Evolutionary conservation across 352 stramenopile genomes (phyloP).

Genomic region (Phytophthora parvispora): DNA sequence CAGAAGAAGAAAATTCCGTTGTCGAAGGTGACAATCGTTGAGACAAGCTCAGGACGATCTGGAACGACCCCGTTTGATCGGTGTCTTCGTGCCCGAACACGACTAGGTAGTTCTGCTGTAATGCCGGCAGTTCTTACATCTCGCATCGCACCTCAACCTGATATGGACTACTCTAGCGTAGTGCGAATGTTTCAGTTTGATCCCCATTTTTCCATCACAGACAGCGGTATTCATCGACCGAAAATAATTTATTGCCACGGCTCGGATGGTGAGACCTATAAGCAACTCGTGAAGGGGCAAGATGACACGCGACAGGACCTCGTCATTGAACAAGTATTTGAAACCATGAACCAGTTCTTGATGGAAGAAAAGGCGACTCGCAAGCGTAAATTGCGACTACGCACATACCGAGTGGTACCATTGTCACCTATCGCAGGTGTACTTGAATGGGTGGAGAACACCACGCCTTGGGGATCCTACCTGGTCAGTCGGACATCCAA

Average conservation of each 20-base stretch:
- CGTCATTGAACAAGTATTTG: slow-evolving; percentile 93
- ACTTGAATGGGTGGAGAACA: slow-evolving; percentile 99
- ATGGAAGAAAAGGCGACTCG: slow-evolving; percentile 69
- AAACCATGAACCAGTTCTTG: slow-evolving; percentile 92
- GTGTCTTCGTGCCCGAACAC: slow-evolving; percentile 68
- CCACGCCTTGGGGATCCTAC: slow-evolving; percentile 95
- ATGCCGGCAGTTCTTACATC: slow-evolving; percentile 87
- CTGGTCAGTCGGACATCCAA: slow-evolving; percentile 73
- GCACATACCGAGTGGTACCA: slow-evolving; percentile 98
- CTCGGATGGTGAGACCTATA: slow-evolving; percentile 92
- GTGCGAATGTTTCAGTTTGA: slow-evolving; percentile 93
- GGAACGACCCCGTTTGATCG: slow-evolving; percentile 67
- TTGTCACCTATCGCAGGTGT: slow-evolving; percentile 95
- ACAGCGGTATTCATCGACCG: slow-evolving; percentile 96
- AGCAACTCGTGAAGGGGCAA: slow-evolving; percentile 97
- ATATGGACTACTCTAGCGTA: slow-evolving; percentile 88
- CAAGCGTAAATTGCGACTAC: slow-evolving; percentile 87
- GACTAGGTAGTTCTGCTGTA: slow-evolving; percentile 53
- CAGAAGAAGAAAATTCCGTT: slow-evolving; percentile 81
- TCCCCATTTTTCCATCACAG: slow-evolving; percentile 93
- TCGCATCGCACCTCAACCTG: slow-evolving; percentile 64
- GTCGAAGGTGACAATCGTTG: slow-evolving; percentile 62
- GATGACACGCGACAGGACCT: slow-evolving; percentile 91
- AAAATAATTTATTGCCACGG: slow-evolving; percentile 99
- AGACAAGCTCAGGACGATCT: slow-evolving; percentile 29